phyloP scores from a whole-genome alignment of 495 filamentous ascomycete species.

The Aspergillus diversus region DNA sequence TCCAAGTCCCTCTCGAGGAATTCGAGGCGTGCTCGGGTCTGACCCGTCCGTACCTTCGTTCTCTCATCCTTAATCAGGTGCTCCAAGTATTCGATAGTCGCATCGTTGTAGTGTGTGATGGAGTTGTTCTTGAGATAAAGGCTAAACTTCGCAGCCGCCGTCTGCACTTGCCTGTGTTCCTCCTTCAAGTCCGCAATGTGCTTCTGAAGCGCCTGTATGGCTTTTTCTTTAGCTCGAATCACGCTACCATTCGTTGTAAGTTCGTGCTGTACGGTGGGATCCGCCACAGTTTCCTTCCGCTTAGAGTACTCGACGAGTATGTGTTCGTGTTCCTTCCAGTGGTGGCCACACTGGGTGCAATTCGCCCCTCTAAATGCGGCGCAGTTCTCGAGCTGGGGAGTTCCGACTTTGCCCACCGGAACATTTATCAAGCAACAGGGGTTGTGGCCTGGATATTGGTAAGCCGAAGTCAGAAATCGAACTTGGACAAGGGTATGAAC shows the following conservation, averaged over 20 bases:
- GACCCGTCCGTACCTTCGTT: conserved; percentile 10
- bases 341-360: conserved; percentile 9
- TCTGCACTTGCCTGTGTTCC: conserved; percentile 13
- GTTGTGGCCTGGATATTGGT: conserved; percentile 12
- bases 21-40: conserved; percentile 9
- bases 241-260: conserved; percentile 7
- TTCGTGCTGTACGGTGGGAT: conserved; percentile 6
- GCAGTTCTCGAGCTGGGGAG: conserved; percentile 14
- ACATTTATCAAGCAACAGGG: conserved; percentile 13
- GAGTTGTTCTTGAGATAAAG: conserved; percentile 17
- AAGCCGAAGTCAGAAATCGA: neutral
- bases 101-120: conserved; percentile 19
- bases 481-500: neutral
- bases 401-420: conserved; percentile 17
- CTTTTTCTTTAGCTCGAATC: conserved; percentile 8
- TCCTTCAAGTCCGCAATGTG: conserved; percentile 9
- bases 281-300: conserved; percentile 4
- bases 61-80: conserved; percentile 15
- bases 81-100: conserved; percentile 16
- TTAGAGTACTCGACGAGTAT: conserved; percentile 18
- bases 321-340: conserved; percentile 17
- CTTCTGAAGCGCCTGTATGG: conserved; percentile 13
- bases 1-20: conserved; percentile 14
- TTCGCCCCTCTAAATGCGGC: neutral
- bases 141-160: conserved; percentile 4